A percentile compares a stretch with the other conserved stretches of the same genome.
Evolutionary conservation across 768 basidiomycete genomes (phyloP).

Genomic region (Russula dissimulans): DNA sequence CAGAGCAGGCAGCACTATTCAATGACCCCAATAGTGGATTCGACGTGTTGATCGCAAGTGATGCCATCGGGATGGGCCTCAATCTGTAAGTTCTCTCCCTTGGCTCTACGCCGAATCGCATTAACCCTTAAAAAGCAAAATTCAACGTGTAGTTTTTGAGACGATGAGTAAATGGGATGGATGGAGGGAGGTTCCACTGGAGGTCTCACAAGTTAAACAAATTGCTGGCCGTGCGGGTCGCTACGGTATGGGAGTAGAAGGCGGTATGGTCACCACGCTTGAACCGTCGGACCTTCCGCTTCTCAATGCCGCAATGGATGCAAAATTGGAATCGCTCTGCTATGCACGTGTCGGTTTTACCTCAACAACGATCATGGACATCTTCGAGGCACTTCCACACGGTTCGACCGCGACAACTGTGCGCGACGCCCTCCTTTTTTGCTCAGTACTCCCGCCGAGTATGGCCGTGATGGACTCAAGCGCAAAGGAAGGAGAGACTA

Average conservation of each 20-base stretch:
- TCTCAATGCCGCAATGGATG: constrained; percentile 45
- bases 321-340: constrained; percentile 40
- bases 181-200: constrained; percentile 34
- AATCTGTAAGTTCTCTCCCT: constrained; percentile 61
- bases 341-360: constrained; percentile 40
- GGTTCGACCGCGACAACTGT: constrained; percentile 34
- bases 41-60: constrained; percentile 87
- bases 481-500: constrained; percentile 24
- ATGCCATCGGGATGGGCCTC: constrained; percentile 95
- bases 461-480: constrained; percentile 33
- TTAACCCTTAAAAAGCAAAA: constrained; percentile 69
- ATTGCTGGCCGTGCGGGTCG: constrained; percentile 93
- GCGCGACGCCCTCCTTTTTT: constrained; percentile 40
- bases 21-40: constrained; percentile 77
- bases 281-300: constrained; percentile 48
- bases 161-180: constrained; percentile 56
- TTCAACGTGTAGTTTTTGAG: constrained; percentile 78
- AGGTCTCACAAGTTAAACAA: constrained; percentile 79
- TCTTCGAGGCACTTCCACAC: constrained; percentile 37
- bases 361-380: constrained; percentile 20
- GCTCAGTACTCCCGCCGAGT: constrained; percentile 35
- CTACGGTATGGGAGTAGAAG: constrained; percentile 51
- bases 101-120: not conserved
- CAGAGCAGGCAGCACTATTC: constrained; percentile 87
- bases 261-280: constrained; percentile 72